A percentile compares a stretch with the other conserved stretches of the same genome.
These are phyloP conservation scores for Agrostemma githago DNA, from an alignment of 148 eudicot genomes.

Conservation along the genomic window DNA sequence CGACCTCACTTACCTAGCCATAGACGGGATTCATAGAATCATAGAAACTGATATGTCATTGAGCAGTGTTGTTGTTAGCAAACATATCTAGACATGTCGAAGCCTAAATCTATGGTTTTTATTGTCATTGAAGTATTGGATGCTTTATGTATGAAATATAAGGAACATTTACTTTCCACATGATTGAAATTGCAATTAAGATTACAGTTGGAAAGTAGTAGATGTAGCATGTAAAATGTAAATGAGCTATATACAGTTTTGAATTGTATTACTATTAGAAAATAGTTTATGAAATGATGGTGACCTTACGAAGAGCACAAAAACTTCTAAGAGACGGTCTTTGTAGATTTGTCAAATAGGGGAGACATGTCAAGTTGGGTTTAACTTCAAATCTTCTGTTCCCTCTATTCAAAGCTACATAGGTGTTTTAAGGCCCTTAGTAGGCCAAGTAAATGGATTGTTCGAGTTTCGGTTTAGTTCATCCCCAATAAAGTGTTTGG, in stretches of 20 bases:
- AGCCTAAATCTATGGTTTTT: no score
- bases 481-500: no score
- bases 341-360: background rate
- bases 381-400: background rate
- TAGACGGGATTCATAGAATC: no score
- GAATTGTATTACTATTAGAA: background rate
- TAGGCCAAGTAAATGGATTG: no score
- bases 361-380: background rate
- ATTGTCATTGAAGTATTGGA: constrained; percentile 1
- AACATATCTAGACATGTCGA: no score
- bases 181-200: constrained; percentile 4
- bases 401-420: no score
- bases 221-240: background rate
- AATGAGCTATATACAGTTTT: background rate
- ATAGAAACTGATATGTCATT: no score
- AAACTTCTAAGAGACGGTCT: no score
- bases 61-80: no score
- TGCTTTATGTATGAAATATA: background rate
- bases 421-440: no score
- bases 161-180: background rate
- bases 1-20: no score
- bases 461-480: no score
- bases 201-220: constrained; percentile 4
- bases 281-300: background rate
- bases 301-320: background rate